Conservation (phyloP, 2,329 filamentous ascomycete genomes). For the Escovopsis weberi region DNA sequence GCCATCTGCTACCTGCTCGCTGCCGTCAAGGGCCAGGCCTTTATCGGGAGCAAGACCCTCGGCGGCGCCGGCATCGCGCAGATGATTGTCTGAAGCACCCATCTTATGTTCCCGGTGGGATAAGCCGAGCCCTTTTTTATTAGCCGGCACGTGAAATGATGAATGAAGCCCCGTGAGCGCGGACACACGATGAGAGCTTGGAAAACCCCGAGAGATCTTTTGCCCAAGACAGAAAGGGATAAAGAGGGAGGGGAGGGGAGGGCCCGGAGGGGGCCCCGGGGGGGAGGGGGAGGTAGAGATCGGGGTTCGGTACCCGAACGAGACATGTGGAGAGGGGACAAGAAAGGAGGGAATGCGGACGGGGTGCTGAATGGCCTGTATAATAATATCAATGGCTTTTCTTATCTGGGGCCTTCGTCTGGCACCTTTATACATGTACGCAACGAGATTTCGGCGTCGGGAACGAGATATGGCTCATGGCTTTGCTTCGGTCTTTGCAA, state of each 20-base stretch:
- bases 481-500: constrained; percentile 5
- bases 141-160: constrained; percentile 2
- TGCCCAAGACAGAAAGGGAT: no score
- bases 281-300: no score
- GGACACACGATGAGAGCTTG: neutral
- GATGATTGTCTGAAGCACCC: constrained; percentile 66
- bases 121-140: no score
- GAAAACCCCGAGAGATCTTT: constrained; percentile 2
- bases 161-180: neutral
- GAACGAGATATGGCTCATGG: constrained; percentile 6
- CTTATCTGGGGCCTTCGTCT: constrained; percentile 3
- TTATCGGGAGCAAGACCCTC: constrained; percentile 88
- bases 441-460: constrained; percentile 6
- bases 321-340: no score
- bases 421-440: neutral
- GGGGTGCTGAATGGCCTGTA: constrained; percentile 2
- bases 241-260: no score
- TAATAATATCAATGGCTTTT: neutral
- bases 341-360: neutral
- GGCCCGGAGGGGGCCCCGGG: no score
- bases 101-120: no score
- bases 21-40: constrained; percentile 68
- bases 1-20: constrained; percentile 69
- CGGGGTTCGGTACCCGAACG: no score
- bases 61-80: constrained; percentile 88